Conservation (phyloP, 495 filamentous ascomycete species). For the Penicillium argentinense region DNA sequence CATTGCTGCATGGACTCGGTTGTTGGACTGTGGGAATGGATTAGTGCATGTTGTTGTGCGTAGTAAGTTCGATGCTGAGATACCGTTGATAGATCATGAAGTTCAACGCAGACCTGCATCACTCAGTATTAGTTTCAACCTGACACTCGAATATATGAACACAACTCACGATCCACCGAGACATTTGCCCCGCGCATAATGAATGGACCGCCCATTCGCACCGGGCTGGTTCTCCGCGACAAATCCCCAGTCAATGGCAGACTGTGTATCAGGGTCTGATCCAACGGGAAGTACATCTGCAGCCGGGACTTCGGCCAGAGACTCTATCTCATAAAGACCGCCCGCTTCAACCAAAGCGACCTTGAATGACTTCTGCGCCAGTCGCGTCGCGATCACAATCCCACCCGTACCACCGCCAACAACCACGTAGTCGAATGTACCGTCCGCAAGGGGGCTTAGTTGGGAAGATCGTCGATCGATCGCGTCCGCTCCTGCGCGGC, state of each 20-base stretch:
- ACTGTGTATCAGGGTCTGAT: conserved; percentile 23
- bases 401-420: conserved; percentile 59
- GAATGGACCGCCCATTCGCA: conserved; percentile 32
- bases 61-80: background rate
- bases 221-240: conserved; percentile 38
- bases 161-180: conserved; percentile 34
- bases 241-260: conserved; percentile 53
- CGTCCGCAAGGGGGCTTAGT: conserved; percentile 6
- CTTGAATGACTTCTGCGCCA: conserved; percentile 35
- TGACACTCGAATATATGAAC: too few relatives aligned
- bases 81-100: conserved; percentile 49
- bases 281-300: conserved; percentile 30
- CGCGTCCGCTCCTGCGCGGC: background rate
- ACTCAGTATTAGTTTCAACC: background rate
- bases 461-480: background rate
- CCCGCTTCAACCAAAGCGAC: conserved; percentile 60
- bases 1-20: conserved; percentile 48
- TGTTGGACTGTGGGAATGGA: conserved; percentile 26
- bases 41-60: background rate
- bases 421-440: conserved; percentile 52
- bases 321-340: conserved; percentile 50
- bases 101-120: conserved; percentile 43
- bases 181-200: conserved; percentile 39
- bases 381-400: conserved; percentile 46
- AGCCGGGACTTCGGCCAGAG: conserved; percentile 28